Percentiles rank a stretch among this genome's conserved stretches.
Conservation (phyloP, 2,329 filamentous ascomycete species). For the Calonectria pseudoreteaudii region DNA sequence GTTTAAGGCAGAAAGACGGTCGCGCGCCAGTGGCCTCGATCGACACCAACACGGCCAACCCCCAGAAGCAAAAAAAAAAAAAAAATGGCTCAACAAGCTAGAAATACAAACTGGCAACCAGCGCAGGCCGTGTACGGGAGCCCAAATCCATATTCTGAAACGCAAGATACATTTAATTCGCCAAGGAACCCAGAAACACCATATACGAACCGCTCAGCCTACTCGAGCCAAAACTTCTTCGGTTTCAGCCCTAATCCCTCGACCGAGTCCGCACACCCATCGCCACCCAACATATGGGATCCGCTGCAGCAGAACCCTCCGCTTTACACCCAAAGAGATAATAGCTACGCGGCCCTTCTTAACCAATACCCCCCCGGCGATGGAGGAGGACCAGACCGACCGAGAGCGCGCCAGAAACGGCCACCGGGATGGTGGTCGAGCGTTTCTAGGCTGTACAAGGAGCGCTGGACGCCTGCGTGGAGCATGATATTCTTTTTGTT, state of each 20-base stretch:
- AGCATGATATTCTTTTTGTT: slow-evolving; percentile 4
- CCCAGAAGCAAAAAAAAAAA: too few relatives aligned
- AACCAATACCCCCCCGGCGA: not conserved
- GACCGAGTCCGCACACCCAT: not conserved
- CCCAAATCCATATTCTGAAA: not conserved
- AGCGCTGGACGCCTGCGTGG: not conserved
- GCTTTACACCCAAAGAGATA: not conserved
- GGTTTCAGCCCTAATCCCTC: not conserved
- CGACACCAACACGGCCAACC: not conserved
- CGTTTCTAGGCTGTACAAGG: not conserved
- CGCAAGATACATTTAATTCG: not conserved
- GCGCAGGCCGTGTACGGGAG: not conserved
- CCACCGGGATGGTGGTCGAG: not conserved
- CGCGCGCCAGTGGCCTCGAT: not conserved
- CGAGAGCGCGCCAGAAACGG: not conserved
- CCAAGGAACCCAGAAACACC: not conserved
- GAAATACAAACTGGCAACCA: not conserved
- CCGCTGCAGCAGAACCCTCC: slow-evolving; percentile 3
- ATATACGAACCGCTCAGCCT: not conserved
- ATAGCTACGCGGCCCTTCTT: not conserved
- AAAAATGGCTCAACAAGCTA: not conserved
- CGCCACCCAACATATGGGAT: not conserved
- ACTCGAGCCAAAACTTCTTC: not conserved
- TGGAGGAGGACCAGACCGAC: not conserved
- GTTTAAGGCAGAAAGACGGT: not conserved